phyloP scores from a whole-genome alignment of 345 rosid genomes.

The Arabis alpina region DNA sequence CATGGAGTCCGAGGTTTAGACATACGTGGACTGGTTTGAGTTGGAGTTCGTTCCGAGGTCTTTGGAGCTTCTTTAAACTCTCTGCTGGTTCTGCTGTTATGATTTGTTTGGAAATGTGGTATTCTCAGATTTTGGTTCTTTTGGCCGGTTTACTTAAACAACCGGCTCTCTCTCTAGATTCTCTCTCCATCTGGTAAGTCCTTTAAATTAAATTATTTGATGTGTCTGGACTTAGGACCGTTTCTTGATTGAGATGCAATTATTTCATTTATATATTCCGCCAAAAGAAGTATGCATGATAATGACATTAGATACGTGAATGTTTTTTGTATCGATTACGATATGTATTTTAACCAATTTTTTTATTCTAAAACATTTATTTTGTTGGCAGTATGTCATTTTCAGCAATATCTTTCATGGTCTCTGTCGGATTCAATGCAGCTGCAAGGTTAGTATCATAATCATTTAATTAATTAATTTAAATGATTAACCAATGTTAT shows the following conservation, averaged over 20 bases:
- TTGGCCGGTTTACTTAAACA: constrained; percentile 71
- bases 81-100: constrained; percentile 82
- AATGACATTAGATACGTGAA: too few relatives aligned
- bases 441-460: constrained; percentile 65
- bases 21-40: constrained; percentile 70
- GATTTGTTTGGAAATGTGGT: constrained; percentile 92
- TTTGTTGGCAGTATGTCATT: constrained; percentile 56
- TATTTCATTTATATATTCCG: too few relatives aligned
- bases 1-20: constrained; percentile 50
- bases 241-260: too few relatives aligned
- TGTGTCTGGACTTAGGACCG: too few relatives aligned
- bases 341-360: too few relatives aligned
- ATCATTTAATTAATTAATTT: background rate
- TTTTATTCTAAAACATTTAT: background rate
- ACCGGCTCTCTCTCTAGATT: constrained; percentile 68
- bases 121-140: constrained; percentile 69
- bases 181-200: constrained; percentile 74
- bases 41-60: constrained; percentile 60
- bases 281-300: too few relatives aligned
- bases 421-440: constrained; percentile 88
- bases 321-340: too few relatives aligned
- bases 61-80: constrained; percentile 65
- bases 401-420: constrained; percentile 61
- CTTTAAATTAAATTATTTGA: too few relatives aligned
- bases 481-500: background rate